phyloP scores from a whole-genome alignment of 306 rosid species.

The Datisca glomerata region DNA sequence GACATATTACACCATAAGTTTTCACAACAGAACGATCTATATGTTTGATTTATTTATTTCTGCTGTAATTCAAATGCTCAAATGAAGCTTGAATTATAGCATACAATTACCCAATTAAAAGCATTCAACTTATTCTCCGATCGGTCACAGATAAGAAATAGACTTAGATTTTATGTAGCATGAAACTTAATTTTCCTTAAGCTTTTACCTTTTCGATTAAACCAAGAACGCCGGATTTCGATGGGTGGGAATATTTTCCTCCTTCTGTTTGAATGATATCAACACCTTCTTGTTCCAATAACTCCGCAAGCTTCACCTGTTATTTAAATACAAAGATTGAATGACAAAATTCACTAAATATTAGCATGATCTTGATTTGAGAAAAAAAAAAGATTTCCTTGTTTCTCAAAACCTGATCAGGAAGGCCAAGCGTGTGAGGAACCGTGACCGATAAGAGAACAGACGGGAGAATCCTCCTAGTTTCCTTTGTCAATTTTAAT shows the following conservation, averaged over 20 bases:
- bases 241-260: conserved; percentile 78
- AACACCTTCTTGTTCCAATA: conserved; percentile 68
- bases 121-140: too few relatives aligned
- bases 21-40: too few relatives aligned
- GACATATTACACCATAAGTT: too few relatives aligned
- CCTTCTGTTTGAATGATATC: conserved; percentile 95
- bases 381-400: too few relatives aligned
- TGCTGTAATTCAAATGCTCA: too few relatives aligned
- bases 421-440: conserved; percentile 88
- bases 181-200: not conserved
- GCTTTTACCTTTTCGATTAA: conserved; percentile 78
- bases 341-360: too few relatives aligned
- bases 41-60: too few relatives aligned
- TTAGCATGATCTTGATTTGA: too few relatives aligned
- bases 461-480: conserved; percentile 66
- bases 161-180: not conserved
- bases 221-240: conserved; percentile 73
- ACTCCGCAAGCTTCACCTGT: conserved; percentile 90
- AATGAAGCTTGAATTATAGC: too few relatives aligned
- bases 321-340: not conserved
- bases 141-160: too few relatives aligned
- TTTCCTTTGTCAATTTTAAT: conserved; percentile 60
- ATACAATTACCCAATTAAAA: too few relatives aligned
- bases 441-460: conserved; percentile 71
- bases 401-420: conserved; percentile 94